A percentile compares a stretch with the other conserved stretches of the same genome.
Evolutionary conservation across 2,329 filamentous ascomycete species (phyloP).

Genomic region (Penicillium italicum): DNA sequence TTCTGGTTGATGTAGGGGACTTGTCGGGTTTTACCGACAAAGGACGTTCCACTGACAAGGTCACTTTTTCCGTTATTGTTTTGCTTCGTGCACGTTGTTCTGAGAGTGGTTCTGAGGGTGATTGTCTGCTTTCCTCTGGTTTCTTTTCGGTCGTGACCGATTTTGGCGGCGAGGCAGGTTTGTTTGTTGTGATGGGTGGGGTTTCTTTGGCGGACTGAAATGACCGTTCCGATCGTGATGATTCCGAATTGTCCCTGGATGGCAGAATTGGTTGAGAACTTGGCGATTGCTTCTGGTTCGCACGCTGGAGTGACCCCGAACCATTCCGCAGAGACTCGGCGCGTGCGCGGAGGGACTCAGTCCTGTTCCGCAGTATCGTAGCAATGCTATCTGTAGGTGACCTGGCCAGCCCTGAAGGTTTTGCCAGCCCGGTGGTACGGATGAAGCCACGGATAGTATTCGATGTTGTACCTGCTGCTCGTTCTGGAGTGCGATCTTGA

Average conservation of each 20-base stretch:
- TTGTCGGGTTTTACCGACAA: neutral
- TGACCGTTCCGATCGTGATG: slow-evolving; percentile 20
- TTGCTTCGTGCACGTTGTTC: neutral
- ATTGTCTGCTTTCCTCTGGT: neutral
- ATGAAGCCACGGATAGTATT: slow-evolving; percentile 37
- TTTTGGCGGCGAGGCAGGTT: slow-evolving; percentile 3
- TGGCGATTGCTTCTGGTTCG: slow-evolving; percentile 17
- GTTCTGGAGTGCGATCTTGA: slow-evolving; percentile 4
- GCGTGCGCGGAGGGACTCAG: slow-evolving; percentile 22
- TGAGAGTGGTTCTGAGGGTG: neutral
- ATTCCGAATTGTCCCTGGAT: slow-evolving; percentile 23
- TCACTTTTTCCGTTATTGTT: neutral
- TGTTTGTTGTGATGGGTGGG: neutral
- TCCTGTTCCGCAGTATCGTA: slow-evolving; percentile 20
- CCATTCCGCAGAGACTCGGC: slow-evolving; percentile 22
- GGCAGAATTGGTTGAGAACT: slow-evolving; percentile 13
- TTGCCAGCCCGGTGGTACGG: slow-evolving; percentile 33
- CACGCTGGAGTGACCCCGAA: slow-evolving; percentile 10
- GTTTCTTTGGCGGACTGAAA: slow-evolving; percentile 17
- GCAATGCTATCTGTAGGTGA: slow-evolving; percentile 27
- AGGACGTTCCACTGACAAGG: neutral
- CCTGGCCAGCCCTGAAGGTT: slow-evolving; percentile 26
- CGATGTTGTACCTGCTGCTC: slow-evolving; percentile 12
- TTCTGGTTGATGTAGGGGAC: neutral
- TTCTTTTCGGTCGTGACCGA: neutral